These are phyloP conservation scores for Fusarium newnesense DNA, from an alignment of 2,329 filamentous ascomycete species.

Conservation along the genomic window DNA sequence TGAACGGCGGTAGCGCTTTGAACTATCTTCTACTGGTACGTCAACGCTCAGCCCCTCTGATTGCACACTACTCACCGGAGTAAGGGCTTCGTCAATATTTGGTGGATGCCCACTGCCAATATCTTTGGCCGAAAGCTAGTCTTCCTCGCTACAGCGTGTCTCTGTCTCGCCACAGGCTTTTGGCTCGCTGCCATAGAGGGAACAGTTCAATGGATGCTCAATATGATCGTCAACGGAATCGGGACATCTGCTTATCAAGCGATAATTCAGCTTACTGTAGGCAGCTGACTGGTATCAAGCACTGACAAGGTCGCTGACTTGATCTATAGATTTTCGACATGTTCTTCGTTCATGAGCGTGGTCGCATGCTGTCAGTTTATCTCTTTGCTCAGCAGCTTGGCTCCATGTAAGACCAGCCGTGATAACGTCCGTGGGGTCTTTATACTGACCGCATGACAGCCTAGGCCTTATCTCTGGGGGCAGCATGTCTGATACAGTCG, in stretches of 20 bases:
- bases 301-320: accelerated
- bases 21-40: background rate
- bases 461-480: background rate
- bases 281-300: accelerated
- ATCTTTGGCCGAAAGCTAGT: background rate
- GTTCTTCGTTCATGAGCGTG: background rate
- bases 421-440: accelerated
- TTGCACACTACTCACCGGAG: accelerated
- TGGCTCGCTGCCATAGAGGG: background rate
- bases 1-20: background rate
- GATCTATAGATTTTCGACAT: background rate
- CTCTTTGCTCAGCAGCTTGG: background rate
- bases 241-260: background rate
- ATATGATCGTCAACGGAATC: background rate
- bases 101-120: background rate
- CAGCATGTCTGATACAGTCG: background rate
- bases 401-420: accelerated
- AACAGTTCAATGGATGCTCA: background rate
- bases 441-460: too few relatives aligned
- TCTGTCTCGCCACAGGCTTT: background rate
- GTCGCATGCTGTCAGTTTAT: background rate
- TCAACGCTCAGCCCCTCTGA: accelerated
- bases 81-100: background rate
- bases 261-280: background rate
- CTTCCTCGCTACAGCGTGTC: background rate